Base-by-base conservation (phyloP, 495 filamentous ascomycete species). In the Niebla homalea region DNA sequence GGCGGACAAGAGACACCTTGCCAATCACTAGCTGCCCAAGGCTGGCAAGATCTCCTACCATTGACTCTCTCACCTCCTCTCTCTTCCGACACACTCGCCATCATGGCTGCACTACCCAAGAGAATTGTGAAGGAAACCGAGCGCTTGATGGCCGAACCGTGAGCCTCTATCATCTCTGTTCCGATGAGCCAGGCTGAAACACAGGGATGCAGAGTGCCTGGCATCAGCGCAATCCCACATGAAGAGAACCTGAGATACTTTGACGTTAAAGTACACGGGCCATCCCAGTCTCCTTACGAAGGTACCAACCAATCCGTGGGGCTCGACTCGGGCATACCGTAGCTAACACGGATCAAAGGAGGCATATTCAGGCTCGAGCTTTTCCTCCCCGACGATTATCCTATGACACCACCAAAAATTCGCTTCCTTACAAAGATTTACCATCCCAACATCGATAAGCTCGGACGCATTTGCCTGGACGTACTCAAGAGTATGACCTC, bases 351-450 rank as follows among this genome's bases (percentile, higher is more conserved):
- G 57, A 26, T 47, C 36, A 45, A 36, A 94, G 92, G 87, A 57
- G 92, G 92, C 44, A 78, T 94, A 57, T 99, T 99, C 75, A 88
- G 89, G 63, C 87, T 96, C 50, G 92, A 99, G 67, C 77, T 99
- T 7, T 99, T 99, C 69, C 75, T 99, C n/a, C 93, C 92, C 32
- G 92, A 99, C 60, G 92, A 99, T 68, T 99, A 99, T 62, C 92
- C 92, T 10, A 99, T 99, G 92, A 93, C 87, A 32, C 92, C 92
- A 23, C 92, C 92, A 12, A 95, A 96, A 71, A 95, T 99, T 56
- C 84, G 92, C 36, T 99, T 99, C 68, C 69, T 99, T 18, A 99
- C 92, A 56, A 95, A 94, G 68, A 99, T 99, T 65, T 99, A 95
- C 65, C 92, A 99, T 62, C 92, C 92, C 29, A 99, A 99, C 64